These are phyloP conservation scores for Rhodotorula sp. DNA, from an alignment of 1,284 basidiomycete genomes.

Conservation along the genomic window DNA sequence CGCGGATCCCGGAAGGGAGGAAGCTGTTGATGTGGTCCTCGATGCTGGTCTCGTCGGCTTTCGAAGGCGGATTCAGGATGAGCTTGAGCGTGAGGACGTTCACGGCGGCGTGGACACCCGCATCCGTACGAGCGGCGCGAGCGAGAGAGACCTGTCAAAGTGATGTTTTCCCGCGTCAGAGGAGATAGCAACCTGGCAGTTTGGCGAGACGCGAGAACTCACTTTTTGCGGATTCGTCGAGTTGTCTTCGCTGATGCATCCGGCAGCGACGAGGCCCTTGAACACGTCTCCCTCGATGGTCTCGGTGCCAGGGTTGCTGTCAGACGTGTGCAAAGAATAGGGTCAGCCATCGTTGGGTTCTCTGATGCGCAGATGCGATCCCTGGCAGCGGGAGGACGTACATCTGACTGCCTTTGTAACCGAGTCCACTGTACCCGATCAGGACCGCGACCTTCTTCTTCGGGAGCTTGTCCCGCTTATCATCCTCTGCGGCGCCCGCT, in stretches of 20 bases:
- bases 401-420: constrained; percentile 95
- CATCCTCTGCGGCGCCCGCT: constrained; percentile 1
- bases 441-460: constrained; percentile 59
- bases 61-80: constrained; percentile 58
- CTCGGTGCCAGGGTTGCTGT: constrained; percentile 56
- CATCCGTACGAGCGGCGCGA: constrained; percentile 91
- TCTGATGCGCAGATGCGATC: not conserved
- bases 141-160: constrained; percentile 70
- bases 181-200: too few relatives aligned
- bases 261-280: constrained; percentile 79
- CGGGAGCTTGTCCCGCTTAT: constrained; percentile 51
- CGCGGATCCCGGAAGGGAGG: constrained; percentile 83
- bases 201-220: not conserved
- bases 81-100: constrained; percentile 89
- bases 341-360: not conserved
- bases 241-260: constrained; percentile 90
- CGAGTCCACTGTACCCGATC: constrained; percentile 58
- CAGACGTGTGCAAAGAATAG: too few relatives aligned
- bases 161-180: not conserved
- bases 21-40: constrained; percentile 67
- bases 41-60: constrained; percentile 18
- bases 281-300: constrained; percentile 94
- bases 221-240: constrained; percentile 85
- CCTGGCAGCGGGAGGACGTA: constrained; percentile 53
- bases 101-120: constrained; percentile 95